phyloP scores from a whole-genome alignment of 352 stramenopile genomes.

The Globisporangium middletonii region DNA sequence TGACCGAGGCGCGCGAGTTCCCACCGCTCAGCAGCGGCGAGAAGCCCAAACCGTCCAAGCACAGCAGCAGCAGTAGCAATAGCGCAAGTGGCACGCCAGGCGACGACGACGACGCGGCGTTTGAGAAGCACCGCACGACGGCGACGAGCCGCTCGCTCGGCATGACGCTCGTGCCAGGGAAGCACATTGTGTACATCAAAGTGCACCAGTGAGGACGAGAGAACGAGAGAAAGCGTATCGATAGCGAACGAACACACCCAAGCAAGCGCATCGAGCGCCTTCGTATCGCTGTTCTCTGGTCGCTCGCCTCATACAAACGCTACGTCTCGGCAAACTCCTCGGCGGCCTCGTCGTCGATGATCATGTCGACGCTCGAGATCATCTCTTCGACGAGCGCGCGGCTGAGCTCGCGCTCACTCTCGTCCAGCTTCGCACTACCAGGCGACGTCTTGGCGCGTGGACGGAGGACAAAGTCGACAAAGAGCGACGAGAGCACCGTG shows the following conservation, averaged over 20 bases:
- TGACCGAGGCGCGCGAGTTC: conserved; percentile 66
- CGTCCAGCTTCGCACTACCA: conserved; percentile 1
- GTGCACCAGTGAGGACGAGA: conserved; percentile 17
- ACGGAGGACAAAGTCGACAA: conserved; percentile 52
- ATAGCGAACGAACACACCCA: neutral
- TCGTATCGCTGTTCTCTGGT: no score
- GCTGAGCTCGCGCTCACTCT: conserved; percentile 10
- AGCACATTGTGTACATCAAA: conserved; percentile 76
- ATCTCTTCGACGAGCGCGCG: conserved; percentile 52
- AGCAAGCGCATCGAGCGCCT: neutral
- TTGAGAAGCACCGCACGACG: conserved; percentile 17
- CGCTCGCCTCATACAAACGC: no score
- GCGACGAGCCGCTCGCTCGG: conserved; percentile 44
- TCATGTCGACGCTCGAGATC: conserved; percentile 64
- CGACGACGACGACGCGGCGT: conserved; percentile 11
- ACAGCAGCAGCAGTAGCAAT: conserved; percentile 14
- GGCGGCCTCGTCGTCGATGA: conserved; percentile 69
- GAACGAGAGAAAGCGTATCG: neutral
- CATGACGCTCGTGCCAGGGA: conserved; percentile 72
- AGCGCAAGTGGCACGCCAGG: neutral
- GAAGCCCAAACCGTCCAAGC: neutral
- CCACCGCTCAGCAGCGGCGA: conserved; percentile 20
- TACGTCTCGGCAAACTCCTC: conserved; percentile 33
- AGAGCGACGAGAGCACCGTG: conserved; percentile 38
- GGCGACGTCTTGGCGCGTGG: conserved; percentile 11